Evolutionary conservation across 176 grass and related monocot species (phyloP).

Genomic region (Dactylis glomerata): DNA sequence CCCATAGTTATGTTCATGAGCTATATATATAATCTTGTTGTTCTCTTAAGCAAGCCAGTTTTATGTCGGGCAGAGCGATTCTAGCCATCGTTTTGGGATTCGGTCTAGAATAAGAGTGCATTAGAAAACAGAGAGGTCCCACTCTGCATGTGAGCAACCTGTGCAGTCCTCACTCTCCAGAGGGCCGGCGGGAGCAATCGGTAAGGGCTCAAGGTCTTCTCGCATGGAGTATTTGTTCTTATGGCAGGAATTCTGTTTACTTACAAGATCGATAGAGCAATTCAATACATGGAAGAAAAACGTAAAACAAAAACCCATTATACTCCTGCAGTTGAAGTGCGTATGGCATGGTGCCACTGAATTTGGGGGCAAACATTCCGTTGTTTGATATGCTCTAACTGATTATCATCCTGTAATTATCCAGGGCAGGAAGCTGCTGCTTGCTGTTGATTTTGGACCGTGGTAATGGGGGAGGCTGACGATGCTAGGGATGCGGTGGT

Average conservation of each 20-base stretch:
- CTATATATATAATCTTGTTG: no score
- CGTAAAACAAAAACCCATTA: no score
- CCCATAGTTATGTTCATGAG: no score
- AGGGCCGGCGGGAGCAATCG: no score
- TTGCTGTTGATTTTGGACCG: background rate
- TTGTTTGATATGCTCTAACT: background rate
- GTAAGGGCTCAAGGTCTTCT: no score
- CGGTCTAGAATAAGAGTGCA: no score
- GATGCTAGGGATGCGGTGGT: slow-evolving; percentile 35
- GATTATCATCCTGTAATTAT: background rate
- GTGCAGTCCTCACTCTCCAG: no score
- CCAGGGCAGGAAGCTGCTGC: background rate
- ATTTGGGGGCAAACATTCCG: background rate
- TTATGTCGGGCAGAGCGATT: no score
- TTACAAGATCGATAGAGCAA: background rate
- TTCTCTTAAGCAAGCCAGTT: no score
- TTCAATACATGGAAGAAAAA: background rate
- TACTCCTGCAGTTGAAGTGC: background rate
- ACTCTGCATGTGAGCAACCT: no score
- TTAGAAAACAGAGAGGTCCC: no score
- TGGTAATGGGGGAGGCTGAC: slow-evolving; percentile 37
- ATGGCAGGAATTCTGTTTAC: background rate
- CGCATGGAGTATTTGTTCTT: background rate
- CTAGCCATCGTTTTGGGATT: no score
- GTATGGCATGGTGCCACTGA: background rate